These are phyloP conservation scores for Panus rudis DNA, from an alignment of 768 basidiomycete genomes.

Conservation along the genomic window DNA sequence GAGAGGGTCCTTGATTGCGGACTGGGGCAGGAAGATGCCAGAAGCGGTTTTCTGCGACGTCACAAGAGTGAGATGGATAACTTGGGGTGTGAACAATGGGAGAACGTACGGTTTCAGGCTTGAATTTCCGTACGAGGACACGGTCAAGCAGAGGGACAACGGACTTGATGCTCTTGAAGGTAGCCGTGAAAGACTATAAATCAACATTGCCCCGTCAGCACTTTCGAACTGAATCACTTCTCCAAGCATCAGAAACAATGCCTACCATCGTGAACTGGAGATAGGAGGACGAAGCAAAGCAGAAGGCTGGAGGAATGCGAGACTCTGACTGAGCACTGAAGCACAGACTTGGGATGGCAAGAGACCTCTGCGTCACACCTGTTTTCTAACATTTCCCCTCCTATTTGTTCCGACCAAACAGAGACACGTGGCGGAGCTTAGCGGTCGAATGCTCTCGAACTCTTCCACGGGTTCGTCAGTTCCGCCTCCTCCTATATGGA, in stretches of 20 bases:
- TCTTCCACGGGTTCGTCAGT: no score
- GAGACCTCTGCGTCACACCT: not conserved
- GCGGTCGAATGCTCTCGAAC: not conserved
- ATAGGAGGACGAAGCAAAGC: no score
- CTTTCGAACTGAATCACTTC: not conserved
- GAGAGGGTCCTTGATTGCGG: conserved; percentile 76
- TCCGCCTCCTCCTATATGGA: no score
- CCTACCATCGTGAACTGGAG: not conserved
- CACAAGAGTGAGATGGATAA: not conserved
- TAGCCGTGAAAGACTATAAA: conserved; percentile 50
- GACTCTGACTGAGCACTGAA: no score
- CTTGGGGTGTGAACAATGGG: not conserved
- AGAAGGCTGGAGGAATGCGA: no score
- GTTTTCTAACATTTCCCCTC: not conserved
- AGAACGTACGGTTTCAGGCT: conserved; percentile 82
- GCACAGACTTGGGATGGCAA: not conserved
- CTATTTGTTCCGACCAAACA: not conserved
- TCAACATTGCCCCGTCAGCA: not conserved
- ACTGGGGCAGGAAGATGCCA: conserved; percentile 93
- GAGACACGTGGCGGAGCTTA: not conserved
- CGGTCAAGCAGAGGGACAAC: conserved; percentile 91
- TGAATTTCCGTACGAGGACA: conserved; percentile 95
- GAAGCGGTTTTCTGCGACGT: conserved; percentile 90
- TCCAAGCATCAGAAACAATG: not conserved
- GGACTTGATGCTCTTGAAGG: conserved; percentile 92